Evolutionary conservation across 371 early-diverging fungal species (phyloP).

Genomic region (Capniomyces stellatus): DNA sequence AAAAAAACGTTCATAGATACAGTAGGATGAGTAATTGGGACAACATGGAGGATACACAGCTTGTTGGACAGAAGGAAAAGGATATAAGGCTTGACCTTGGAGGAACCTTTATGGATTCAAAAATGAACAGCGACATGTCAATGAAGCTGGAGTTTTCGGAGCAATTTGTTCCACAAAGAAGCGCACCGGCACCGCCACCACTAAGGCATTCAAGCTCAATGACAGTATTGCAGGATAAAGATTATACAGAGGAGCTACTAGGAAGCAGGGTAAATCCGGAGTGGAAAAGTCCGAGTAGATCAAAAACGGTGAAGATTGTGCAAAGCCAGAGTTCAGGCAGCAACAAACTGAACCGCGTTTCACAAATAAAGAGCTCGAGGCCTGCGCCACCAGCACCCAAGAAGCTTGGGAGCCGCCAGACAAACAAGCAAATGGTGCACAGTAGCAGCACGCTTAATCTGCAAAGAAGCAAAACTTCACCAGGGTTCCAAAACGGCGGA

Average conservation of each 20-base stretch:
- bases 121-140: neutral
- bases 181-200: neutral
- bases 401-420: slow-evolving; percentile 10
- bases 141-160: neutral
- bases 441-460: neutral
- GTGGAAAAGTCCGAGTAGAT: neutral
- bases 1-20: no score
- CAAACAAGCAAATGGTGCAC: slow-evolving; percentile 2
- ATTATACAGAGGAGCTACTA: neutral
- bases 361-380: neutral
- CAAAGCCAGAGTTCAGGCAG: neutral
- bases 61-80: neutral
- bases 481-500: slow-evolving; percentile 8
- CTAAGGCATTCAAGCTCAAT: neutral
- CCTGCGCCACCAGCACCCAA: slow-evolving; percentile 19
- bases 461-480: slow-evolving; percentile 22
- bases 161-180: neutral
- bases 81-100: neutral
- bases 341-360: neutral
- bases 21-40: no score
- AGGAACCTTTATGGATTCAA: neutral
- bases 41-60: no score
- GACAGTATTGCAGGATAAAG: neutral
- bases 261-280: neutral
- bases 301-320: neutral